Base-by-base conservation (phyloP, 345 rosid species). In the Boechera retrofracta region DNA sequence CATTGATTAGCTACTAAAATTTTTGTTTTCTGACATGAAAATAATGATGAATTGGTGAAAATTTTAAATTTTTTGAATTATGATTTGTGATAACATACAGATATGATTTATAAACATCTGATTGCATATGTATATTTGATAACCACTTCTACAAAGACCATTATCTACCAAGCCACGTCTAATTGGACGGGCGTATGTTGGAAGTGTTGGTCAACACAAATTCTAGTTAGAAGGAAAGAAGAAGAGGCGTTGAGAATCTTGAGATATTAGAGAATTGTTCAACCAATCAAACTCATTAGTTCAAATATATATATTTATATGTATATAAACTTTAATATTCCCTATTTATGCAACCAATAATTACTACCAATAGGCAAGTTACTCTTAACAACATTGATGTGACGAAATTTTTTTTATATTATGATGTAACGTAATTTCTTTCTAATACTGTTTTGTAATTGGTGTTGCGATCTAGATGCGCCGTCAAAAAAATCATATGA, bases 401-500 rank as follows among this genome's bases (percentile, higher is more conserved):
- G 32, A 69, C 74, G 36, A 54, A 26, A 9, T 0, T 5, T 6
- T 35, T 6, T 35, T 0, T 35, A 35, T 35, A 35, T 35, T 6
- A 35, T 35, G 38, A 35, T 32, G 26, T 39, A 0, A 45, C 51
- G 51, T 45, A 45, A 45, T 45, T 45, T 45, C 2, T 45, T 42
- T 15, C 21, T 15, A 0, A 45, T 45, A 45, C 18, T 15, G 51
- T 15, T 44, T 44, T 12, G 49, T 45, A 38, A 28, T 28, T 2
- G 42, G 42, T 38, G 10, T 38, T 38, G 42, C 42, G 42, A 38
- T 38, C 42, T 38, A 8, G 42, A 45, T 6, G 33, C 5, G 48
- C 47, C 75, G 67, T 42, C 64, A 47, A 39, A 16, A 69, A 63
- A 41, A 42, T 41, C 12, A 58, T 47, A 57, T 42, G 47, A 41